Evolutionary conservation across 805 yeast species (phyloP), one percentile per base, ranked within the genome.

Genomic region (Wickerhamomyces kurtzmanii): DNA sequence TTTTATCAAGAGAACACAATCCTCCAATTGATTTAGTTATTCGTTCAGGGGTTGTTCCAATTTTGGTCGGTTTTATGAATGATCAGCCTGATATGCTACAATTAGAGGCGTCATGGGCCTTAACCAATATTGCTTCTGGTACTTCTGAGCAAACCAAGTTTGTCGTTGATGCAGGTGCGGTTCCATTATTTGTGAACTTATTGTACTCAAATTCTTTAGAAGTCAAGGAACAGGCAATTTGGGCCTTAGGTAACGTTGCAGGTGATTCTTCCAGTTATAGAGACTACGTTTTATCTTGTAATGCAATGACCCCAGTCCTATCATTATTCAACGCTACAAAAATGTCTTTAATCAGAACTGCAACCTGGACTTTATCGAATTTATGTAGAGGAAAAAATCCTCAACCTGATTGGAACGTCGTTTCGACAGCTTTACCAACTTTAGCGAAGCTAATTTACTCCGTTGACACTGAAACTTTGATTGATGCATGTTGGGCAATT

Each of bases 51-150:
- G 96, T 89, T 19, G 91, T 91, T 30, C 94, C 96, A 33, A 76
- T 77, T 30, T 71, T 91, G 53, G 96, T 91, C 31, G 76, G 71
- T 43, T 85, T 87, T 45, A 80, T 91, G 86, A 62, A 65, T 34
- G 66, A 69, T 33, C 86, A 83, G 41, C 83, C 87, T 4, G 86
- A 83, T 46, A 74, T 82, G 67, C 68, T 91, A 45, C 97, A 89
- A 59, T 72, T 91, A 45, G 98, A 91, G 63, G 95, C 97, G 9
- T 96, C 98, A 7, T 91, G 98, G 98, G 97, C 97, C n/a, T 70
- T 91, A 43, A 91, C 98, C 28, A 91, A 91, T 53, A 89, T 91
- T 54, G 97, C 97, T 14, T 84, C 96, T 4, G 98, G 98, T 38
- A 65, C 79, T 28, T 74, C 94, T 23, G 80, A 74, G 26, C 97